Percentiles rank a stretch among this genome's conserved stretches.
phyloP scores from a whole-genome alignment of 1,284 basidiomycete species.

The Fomitiporia mediterranea region DNA sequence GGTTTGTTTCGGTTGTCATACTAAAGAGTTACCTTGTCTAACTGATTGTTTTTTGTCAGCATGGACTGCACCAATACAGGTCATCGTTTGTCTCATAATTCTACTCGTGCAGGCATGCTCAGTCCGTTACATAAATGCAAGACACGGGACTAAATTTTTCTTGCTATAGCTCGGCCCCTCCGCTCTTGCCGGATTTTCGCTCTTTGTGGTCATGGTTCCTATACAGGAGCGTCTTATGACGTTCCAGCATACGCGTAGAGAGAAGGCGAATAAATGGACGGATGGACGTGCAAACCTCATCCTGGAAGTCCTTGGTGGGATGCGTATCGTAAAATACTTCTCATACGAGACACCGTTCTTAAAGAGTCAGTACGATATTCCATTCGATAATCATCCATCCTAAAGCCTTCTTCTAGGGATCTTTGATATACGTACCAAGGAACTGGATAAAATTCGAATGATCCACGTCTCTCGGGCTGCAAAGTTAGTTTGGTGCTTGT shows the following conservation, averaged over 20 bases:
- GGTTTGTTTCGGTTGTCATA: constrained; percentile 17
- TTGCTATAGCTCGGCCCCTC: constrained; percentile 62
- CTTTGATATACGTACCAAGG: constrained; percentile 46
- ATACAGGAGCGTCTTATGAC: constrained; percentile 71
- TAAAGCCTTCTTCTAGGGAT: constrained; percentile 39
- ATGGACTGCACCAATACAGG: constrained; percentile 71
- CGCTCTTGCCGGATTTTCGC: constrained; percentile 71
- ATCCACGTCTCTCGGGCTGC: constrained; percentile 60
- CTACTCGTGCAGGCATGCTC: constrained; percentile 48
- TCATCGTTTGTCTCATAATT: constrained; percentile 55
- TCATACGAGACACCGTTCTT: constrained; percentile 65
- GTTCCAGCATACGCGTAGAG: constrained; percentile 56
- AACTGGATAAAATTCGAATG: constrained; percentile 50
- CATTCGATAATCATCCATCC: too few relatives aligned
- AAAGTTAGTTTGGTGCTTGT: constrained; percentile 40
- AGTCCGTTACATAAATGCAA: constrained; percentile 2
- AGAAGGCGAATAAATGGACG: constrained; percentile 62
- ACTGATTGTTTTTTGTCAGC: constrained; percentile 29
- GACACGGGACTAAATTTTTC: not conserved
- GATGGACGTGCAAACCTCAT: constrained; percentile 65
- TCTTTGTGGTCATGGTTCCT: constrained; percentile 67
- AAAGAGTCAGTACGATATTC: constrained; percentile 45
- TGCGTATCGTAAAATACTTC: constrained; percentile 77
- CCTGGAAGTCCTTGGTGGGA: constrained; percentile 62
- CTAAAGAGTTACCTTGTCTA: not conserved